These are phyloP conservation scores for Trypanosoma boissoni DNA, from an alignment of 208 protist genomes.

Conservation along the genomic window DNA sequence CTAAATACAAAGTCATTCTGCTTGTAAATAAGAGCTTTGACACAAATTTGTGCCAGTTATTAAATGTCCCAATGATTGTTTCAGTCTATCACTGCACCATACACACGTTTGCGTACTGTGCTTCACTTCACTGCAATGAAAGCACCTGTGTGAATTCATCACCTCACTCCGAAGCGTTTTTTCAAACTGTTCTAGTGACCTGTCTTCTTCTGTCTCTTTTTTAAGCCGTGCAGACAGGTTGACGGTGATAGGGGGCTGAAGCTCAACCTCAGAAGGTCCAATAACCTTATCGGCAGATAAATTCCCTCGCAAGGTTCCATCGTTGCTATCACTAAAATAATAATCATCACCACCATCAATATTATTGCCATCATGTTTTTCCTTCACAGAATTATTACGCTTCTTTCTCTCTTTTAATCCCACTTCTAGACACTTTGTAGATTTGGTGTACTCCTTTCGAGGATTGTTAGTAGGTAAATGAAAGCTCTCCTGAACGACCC, in stretches of 20 bases:
- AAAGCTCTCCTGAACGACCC: no score
- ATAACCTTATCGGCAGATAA: neutral
- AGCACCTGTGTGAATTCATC: no score
- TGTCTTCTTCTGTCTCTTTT: no score
- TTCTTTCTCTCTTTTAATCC: neutral
- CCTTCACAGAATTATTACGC: neutral
- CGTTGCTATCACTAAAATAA: neutral
- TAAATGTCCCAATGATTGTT: constrained; percentile 4
- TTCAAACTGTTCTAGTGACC: no score
- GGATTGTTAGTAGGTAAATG: no score
- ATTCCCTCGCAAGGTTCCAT: neutral
- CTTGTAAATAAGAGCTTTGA: no score
- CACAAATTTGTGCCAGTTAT: no score
- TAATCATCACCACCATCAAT: neutral
- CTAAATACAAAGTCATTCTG: constrained; percentile 1
- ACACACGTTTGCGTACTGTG: neutral
- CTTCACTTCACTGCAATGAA: neutral
- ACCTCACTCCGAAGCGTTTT: no score
- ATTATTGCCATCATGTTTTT: neutral
- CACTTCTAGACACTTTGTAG: neutral
- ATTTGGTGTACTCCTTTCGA: no score
- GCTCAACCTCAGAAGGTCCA: neutral
- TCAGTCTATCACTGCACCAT: constrained; percentile 2
- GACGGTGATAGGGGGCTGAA: neutral
- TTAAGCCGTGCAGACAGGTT: neutral